Evolutionary conservation across 75 land plant genomes (phyloP).

Genomic region (Gnetum montanum): DNA sequence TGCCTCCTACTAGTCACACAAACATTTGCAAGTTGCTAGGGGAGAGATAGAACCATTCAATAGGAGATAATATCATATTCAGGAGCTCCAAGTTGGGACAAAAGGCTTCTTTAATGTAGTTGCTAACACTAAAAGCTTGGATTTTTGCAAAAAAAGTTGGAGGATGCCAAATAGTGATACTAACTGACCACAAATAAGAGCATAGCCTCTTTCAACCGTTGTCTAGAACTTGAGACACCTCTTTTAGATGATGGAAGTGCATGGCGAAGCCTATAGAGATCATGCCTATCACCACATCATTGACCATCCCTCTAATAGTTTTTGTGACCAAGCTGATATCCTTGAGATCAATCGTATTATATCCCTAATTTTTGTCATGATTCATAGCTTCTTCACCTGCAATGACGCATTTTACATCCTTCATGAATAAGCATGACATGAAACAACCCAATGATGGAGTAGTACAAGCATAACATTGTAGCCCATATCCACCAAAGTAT

Average conservation of each 20-base stretch:
- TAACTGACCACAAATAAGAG: neutral
- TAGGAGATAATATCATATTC: too few species aligned
- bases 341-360: slow-evolving; percentile 11
- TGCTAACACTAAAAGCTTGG: neutral
- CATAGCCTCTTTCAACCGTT: neutral
- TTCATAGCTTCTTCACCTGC: slow-evolving; percentile 14
- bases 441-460: slow-evolving; percentile 10
- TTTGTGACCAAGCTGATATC: slow-evolving; percentile 21
- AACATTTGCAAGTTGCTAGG: too few species aligned
- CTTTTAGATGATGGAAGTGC: slow-evolving; percentile 36
- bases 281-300: slow-evolving; percentile 73
- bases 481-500: slow-evolving; percentile 3
- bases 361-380: slow-evolving; percentile 11
- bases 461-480: slow-evolving; percentile 14
- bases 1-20: too few species aligned
- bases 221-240: too few species aligned
- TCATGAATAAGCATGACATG: slow-evolving; percentile 5
- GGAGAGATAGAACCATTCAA: too few species aligned
- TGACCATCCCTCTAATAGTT: slow-evolving; percentile 19
- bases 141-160: too few species aligned
- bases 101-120: too few species aligned
- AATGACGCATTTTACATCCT: slow-evolving; percentile 23
- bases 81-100: too few species aligned
- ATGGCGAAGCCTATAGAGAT: slow-evolving; percentile 51
- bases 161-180: neutral